Base-by-base conservation (phyloP, 2,329 filamentous ascomycete species). In the Fusarium burgessii region DNA sequence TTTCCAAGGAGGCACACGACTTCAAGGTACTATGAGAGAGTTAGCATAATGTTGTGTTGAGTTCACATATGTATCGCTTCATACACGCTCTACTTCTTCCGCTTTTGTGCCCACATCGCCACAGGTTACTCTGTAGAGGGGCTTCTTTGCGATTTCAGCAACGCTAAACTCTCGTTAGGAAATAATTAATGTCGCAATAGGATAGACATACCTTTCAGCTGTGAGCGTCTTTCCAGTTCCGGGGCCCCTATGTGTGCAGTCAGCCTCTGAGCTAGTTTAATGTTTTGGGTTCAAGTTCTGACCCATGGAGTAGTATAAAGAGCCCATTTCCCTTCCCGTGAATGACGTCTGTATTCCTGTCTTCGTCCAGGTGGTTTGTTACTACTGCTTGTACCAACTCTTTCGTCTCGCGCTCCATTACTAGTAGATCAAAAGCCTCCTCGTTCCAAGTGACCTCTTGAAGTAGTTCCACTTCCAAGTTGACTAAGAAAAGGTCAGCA, bases 221-320 rank as follows among this genome's bases (percentile, higher is more conserved):
- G 59, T 62, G 0, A 59, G 38, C 1, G 54, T 59, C 7, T 62
- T 62, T 0, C 59, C 59, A 1, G 55, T 59, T 0, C 59, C 59
- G 2, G 59, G 59, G 9, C 58, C 58, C 6, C 58, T 61, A 3
- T 6, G 2, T 5, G 2, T 0, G 1, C 0, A 10, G 23, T 60
- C 5, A 60, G 49, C 1, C 13, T 45, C n/a, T 12, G 38, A 3
- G n/a, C 10, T 7, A 12, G 10, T 23, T 41, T 41, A n/a, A 20
- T 45, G 42, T 27, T 4, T 11, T 29, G 17, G 10, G 18, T 32
- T 32, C 29, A 35, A 35, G 33, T 35, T 14, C 14, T 13, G 17
- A 58, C 58, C 59, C 54, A 4, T 62, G 54, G 0, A 62, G 32
- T 2, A 62, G 11, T 7, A 62, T 62, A 3, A 62, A 43, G 7